Evolutionary conservation across 768 basidiomycete species (phyloP).

Genomic region (Lentinula sp.): DNA sequence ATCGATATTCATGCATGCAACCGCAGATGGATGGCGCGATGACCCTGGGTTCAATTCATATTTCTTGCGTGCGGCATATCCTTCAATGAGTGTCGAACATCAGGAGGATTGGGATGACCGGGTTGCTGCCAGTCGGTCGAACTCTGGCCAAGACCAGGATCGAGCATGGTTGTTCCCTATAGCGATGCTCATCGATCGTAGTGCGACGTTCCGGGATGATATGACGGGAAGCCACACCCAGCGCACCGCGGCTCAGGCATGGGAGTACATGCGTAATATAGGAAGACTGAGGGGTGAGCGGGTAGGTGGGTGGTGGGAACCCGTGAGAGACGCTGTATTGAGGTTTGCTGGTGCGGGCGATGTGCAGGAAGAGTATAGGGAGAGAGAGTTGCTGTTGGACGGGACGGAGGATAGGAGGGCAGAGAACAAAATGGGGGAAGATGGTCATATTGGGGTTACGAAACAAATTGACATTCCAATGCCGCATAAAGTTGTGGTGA

Average conservation of each 20-base stretch:
- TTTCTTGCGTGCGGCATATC: conserved; percentile 70
- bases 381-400: conserved; percentile 2
- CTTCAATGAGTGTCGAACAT: conserved; percentile 62
- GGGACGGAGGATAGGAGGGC: conserved; percentile 45
- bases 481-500: too few relatives aligned
- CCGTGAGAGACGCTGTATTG: conserved; percentile 60
- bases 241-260: conserved; percentile 67
- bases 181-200: conserved; percentile 67
- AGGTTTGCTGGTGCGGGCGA: conserved; percentile 51
- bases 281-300: conserved; percentile 27
- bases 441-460: too few relatives aligned
- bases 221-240: conserved; percentile 61
- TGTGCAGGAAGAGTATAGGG: conserved; percentile 13
- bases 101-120: conserved; percentile 71
- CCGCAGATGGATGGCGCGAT: conserved; percentile 67
- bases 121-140: conserved; percentile 16
- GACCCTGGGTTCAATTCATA: conserved; percentile 71
- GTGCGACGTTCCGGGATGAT: conserved; percentile 65
- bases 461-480: too few relatives aligned
- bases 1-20: conserved; percentile 63
- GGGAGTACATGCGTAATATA: conserved; percentile 38
- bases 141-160: background rate
- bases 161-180: conserved; percentile 70
- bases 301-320: conserved; percentile 73
- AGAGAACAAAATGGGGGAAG: conserved; percentile 45